Percentiles rank a stretch among this genome's conserved stretches.
Conservation (phyloP, 306 rosid genomes). For the Cicer pinnatifidum region DNA sequence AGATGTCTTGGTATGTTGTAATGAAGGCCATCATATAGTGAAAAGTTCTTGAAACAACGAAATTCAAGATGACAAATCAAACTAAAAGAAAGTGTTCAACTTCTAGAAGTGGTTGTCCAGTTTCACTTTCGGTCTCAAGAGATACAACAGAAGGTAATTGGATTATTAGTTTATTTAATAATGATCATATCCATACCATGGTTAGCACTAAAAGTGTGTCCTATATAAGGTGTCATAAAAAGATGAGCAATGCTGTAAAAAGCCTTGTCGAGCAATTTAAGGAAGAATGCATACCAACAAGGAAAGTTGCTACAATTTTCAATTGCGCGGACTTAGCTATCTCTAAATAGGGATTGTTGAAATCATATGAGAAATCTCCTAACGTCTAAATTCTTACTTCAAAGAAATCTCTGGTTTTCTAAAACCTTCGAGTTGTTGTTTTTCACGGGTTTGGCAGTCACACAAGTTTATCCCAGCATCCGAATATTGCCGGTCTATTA, state of each 20-base stretch:
- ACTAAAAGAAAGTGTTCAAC: background rate
- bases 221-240: background rate
- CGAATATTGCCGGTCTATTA: too few species aligned
- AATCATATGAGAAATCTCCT: background rate
- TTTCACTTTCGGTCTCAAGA: background rate
- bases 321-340: background rate
- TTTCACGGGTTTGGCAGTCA: too few species aligned
- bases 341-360: background rate
- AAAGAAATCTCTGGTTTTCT: too few species aligned
- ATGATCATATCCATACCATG: background rate
- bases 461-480: too few species aligned
- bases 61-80: background rate
- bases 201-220: background rate
- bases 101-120: background rate
- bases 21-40: background rate
- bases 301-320: background rate
- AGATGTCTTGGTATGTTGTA: background rate
- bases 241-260: background rate
- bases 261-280: background rate
- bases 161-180: background rate
- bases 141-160: background rate
- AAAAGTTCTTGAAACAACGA: background rate
- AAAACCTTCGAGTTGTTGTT: too few species aligned
- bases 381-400: too few species aligned
- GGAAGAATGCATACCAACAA: background rate